These are phyloP conservation scores for Leptographium flavum DNA, from an alignment of 2,329 filamentous ascomycete species.

Conservation along the genomic window DNA sequence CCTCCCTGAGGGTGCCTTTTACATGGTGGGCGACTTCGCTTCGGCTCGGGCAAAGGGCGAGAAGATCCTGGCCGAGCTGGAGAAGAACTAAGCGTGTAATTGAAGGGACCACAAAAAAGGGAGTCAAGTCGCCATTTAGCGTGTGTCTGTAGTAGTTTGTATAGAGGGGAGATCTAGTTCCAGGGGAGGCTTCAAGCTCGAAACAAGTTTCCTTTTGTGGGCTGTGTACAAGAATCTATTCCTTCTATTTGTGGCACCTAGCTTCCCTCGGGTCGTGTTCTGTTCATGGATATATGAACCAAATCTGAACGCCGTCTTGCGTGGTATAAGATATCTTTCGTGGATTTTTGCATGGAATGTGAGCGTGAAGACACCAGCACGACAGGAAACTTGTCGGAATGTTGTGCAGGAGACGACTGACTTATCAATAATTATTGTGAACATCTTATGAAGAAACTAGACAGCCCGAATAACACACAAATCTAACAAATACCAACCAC, in stretches of 20 bases:
- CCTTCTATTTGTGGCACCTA: not conserved
- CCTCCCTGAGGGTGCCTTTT: slow-evolving; percentile 86
- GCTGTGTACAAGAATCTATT: slow-evolving; percentile 38
- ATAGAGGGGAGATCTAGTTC: slow-evolving; percentile 35
- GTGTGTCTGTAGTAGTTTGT: slow-evolving; percentile 24
- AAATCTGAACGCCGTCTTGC: too few species aligned
- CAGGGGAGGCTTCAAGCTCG: slow-evolving; percentile 36
- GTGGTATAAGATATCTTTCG: too few species aligned
- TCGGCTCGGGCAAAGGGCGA: slow-evolving; percentile 93
- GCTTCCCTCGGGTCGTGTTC: not conserved
- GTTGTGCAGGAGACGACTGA: too few species aligned
- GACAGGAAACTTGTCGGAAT: too few species aligned
- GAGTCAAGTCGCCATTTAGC: slow-evolving; percentile 2
- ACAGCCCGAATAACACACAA: too few species aligned
- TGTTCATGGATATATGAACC: too few species aligned
- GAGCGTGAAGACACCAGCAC: too few species aligned
- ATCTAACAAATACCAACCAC: too few species aligned
- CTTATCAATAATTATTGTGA: too few species aligned
- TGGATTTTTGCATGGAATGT: too few species aligned
- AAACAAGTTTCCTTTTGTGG: slow-evolving; percentile 43
- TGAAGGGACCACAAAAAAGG: slow-evolving; percentile 3
- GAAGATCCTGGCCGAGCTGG: slow-evolving; percentile 97
- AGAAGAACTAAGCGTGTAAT: slow-evolving; percentile 33
- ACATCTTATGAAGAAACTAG: too few species aligned
- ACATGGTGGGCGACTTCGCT: slow-evolving; percentile 96